Percentiles rank a stretch among this genome's conserved stretches.
phyloP scores from a whole-genome alignment of 75 land plant genomes.

The Azolla pinnata region DNA sequence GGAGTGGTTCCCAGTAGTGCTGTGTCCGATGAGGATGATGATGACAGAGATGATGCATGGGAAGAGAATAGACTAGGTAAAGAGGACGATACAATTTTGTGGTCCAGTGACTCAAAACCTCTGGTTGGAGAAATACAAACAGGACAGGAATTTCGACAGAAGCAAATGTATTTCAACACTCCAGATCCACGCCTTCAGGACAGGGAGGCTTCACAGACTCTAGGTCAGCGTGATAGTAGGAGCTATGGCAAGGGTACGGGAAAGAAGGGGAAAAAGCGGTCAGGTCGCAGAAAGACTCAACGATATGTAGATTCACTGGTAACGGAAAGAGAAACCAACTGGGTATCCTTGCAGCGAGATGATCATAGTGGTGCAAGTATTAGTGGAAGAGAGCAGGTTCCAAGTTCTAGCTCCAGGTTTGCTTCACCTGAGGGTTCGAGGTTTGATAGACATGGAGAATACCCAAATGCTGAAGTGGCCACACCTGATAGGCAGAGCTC shows the following conservation, averaged over 20 bases:
- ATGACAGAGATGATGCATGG: conserved; percentile 33
- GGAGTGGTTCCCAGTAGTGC: conserved; percentile 63
- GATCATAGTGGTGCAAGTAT: conserved; percentile 45
- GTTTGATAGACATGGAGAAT: conserved; percentile 17
- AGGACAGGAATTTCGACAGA: conserved; percentile 41
- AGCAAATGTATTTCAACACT: conserved; percentile 21
- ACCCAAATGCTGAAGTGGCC: conserved; percentile 5
- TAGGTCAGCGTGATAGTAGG: conserved; percentile 34
- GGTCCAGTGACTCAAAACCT: conserved; percentile 31
- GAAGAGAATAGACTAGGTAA: conserved; percentile 38
- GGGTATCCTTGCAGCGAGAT: conserved; percentile 45
- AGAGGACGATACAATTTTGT: conserved; percentile 25
- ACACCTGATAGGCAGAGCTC: conserved; percentile 27
- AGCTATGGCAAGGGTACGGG: conserved; percentile 46
- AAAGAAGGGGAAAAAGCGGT: conserved; percentile 82
- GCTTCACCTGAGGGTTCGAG: conserved; percentile 75
- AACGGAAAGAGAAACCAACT: conserved; percentile 47
- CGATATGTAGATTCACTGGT: conserved; percentile 27
- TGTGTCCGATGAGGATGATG: conserved; percentile 80
- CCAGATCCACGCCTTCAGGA: conserved; percentile 35
- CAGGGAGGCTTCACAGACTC: conserved; percentile 34
- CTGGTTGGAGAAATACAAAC: conserved; percentile 33
- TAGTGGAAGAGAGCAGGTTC: conserved; percentile 56
- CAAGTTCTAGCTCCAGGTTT: conserved; percentile 68
- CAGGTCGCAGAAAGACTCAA: conserved; percentile 46